phyloP scores from a whole-genome alignment of 805 yeast species.

The Soucietia sequanensis region DNA sequence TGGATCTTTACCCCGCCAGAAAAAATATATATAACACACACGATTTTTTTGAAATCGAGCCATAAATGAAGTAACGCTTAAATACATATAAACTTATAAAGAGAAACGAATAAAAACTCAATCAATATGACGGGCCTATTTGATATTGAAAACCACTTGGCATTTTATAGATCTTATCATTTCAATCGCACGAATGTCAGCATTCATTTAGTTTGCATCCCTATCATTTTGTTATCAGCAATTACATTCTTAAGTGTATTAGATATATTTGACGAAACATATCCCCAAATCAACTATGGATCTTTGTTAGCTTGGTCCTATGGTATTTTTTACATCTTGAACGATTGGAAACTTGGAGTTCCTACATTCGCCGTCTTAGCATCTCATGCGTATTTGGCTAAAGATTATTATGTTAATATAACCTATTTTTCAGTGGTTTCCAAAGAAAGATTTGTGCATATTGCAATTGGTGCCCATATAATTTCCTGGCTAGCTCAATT shows the following conservation, averaged over 20 bases:
- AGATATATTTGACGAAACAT: conserved; percentile 10
- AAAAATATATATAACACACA: no score
- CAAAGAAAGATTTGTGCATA: conserved; percentile 20
- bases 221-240: conserved; percentile 63
- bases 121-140: conserved; percentile 32
- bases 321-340: conserved; percentile 53
- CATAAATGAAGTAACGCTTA: not conserved
- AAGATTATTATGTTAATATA: conserved; percentile 15
- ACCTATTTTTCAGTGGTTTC: conserved; percentile 5
- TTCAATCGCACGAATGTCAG: conserved; percentile 59
- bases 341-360: conserved; percentile 49
- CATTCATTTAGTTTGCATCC: conserved; percentile 80
- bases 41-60: no score
- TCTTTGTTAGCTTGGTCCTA: conserved; percentile 45
- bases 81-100: not conserved
- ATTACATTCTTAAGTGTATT: conserved; percentile 38
- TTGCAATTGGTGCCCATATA: conserved; percentile 45
- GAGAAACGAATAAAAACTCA: conserved; percentile 2
- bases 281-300: conserved; percentile 47
- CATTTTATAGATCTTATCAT: conserved; percentile 50
- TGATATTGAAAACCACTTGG: conserved; percentile 37
- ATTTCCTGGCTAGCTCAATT: conserved; percentile 81
- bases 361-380: conserved; percentile 26
- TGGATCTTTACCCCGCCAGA: no score
- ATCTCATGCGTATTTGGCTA: conserved; percentile 20